These are phyloP conservation scores for Sphagnurus paluster DNA, from an alignment of 1,284 basidiomycete genomes.

Conservation along the genomic window DNA sequence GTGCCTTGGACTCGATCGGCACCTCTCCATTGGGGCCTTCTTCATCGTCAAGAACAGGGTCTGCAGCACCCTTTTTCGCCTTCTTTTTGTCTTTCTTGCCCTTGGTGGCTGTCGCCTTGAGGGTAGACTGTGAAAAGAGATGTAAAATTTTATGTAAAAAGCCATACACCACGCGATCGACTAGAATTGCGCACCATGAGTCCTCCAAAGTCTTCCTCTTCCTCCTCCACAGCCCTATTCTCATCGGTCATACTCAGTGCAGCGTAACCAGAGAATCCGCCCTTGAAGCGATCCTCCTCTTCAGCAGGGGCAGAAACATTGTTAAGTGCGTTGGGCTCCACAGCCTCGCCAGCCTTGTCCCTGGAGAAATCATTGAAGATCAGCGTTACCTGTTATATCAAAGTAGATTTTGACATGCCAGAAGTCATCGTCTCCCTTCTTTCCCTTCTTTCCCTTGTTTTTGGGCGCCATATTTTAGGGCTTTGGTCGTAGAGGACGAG, in stretches of 20 bases:
- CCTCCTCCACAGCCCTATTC: slow-evolving; percentile 46
- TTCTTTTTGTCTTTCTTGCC: slow-evolving; percentile 73
- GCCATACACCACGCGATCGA: slow-evolving; percentile 7
- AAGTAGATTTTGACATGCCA: slow-evolving; percentile 54
- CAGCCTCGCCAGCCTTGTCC: slow-evolving; percentile 68
- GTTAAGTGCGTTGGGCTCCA: slow-evolving; percentile 40
- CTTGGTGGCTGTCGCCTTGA: slow-evolving; percentile 57
- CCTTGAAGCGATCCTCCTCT: slow-evolving; percentile 34
- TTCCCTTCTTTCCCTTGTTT: slow-evolving; percentile 85
- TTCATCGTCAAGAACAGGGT: slow-evolving; percentile 20
- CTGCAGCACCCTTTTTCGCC: slow-evolving; percentile 39
- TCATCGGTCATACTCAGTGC: slow-evolving; percentile 49
- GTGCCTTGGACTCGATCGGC: slow-evolving; percentile 29
- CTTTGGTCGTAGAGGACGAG: slow-evolving; percentile 4
- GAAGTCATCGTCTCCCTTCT: slow-evolving; percentile 76
- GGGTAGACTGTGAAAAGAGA: slow-evolving; percentile 43
- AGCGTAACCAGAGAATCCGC: slow-evolving; percentile 54
- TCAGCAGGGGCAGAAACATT: slow-evolving; percentile 24
- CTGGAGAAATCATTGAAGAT: slow-evolving; percentile 37
- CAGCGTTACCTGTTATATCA: too few relatives aligned
- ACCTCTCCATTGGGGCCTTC: slow-evolving; percentile 25
- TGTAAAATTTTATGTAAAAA: slow-evolving; percentile 2
- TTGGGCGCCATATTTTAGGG: slow-evolving; percentile 74
- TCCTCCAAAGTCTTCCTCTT: slow-evolving; percentile 77
- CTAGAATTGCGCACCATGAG: slow-evolving; percentile 67